Base-by-base conservation (phyloP, 352 stramenopile species). In the Plasmopara viticola region DNA sequence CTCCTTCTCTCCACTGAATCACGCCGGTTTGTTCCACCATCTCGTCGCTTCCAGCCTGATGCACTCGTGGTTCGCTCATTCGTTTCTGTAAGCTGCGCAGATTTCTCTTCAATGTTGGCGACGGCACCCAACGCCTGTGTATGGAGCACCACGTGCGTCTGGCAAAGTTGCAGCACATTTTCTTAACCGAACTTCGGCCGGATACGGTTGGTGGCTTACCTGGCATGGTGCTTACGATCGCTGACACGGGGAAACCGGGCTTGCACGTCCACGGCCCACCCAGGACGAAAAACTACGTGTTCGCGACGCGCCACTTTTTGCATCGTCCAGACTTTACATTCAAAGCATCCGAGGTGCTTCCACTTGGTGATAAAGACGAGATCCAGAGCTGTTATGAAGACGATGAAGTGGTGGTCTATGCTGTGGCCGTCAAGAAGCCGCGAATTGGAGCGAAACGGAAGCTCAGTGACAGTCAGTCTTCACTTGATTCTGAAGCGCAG, bases 141-240 rank as follows among this genome's bases (percentile, higher is more conserved):
- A 96, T 95, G 83, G 87, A 96, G 70, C 87, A 96, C 68, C 80
- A 91, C 64, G 74, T 95, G 54, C 81, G 86, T 13, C 62, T 96
- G 12, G 76, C 66, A 6, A 95, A 95, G 62, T 56, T 95, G 25
- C 68, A 84, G 49, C 64, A 87, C 41, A 71, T 95, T 5, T 95
- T 95, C 53, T 67, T 95, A 20, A 96, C 86, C 4, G 70, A 95
- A 60, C 60, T 96, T 35, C 68, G 68, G 9, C 54, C 83, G 9
- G 70, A 92, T 44, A 87, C 78, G n/a, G 47, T 96, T 1, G 85
- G 87, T 17, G 87, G 87, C 1, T 59, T 96, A 12, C 86, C 87
- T 12, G 71, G 77, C n/a, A 89, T 96, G 75, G 64, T 95, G 15
- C 67, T 96, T 18, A 96, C 87, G 5, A 70, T 96, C 30, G 90